Percentiles rank a stretch among this genome's conserved stretches.
Evolutionary conservation across 345 rosid species (phyloP).

Genomic region (Aethionema arabicum): DNA sequence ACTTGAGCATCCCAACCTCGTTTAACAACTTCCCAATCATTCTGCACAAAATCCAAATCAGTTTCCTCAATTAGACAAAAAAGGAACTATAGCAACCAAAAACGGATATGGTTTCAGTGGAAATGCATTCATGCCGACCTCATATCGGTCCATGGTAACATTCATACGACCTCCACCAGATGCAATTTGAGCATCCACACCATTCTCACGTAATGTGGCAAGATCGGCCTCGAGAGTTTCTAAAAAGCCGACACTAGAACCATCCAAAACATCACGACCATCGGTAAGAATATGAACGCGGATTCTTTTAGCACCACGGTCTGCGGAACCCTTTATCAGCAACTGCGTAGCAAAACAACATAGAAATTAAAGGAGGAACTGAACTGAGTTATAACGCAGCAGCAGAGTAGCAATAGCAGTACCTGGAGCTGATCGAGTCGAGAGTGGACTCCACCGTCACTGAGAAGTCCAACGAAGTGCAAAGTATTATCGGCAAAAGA

Average conservation of each 20-base stretch:
- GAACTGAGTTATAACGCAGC: too few species aligned
- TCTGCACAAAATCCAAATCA: conserved; percentile 42
- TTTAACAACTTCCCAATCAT: conserved; percentile 91
- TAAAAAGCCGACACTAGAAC: conserved; percentile 80
- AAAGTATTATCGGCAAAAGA: conserved; percentile 58
- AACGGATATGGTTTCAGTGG: background rate
- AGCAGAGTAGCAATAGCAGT: background rate
- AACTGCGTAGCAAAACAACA: conserved; percentile 46
- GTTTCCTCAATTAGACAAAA: background rate
- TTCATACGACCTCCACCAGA: conserved; percentile 99
- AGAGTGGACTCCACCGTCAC: conserved; percentile 99
- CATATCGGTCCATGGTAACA: conserved; percentile 95
- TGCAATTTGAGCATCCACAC: conserved; percentile 85
- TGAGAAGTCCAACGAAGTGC: conserved; percentile 85
- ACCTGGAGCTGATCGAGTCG: conserved; percentile 93
- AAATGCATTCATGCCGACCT: conserved; percentile 41
- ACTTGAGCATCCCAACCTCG: conserved; percentile 99
- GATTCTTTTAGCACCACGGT: conserved; percentile 86
- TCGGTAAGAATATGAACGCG: conserved; percentile 91
- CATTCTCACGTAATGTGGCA: conserved; percentile 56
- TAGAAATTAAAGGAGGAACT: background rate
- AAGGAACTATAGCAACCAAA: too few species aligned
- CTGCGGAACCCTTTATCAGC: conserved; percentile 78
- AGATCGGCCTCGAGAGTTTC: conserved; percentile 83
- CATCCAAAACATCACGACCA: conserved; percentile 97